Evolutionary conservation across 805 yeast species (phyloP), one percentile per base, ranked within the genome.

Genomic region (Sugiyamaella floridensis): DNA sequence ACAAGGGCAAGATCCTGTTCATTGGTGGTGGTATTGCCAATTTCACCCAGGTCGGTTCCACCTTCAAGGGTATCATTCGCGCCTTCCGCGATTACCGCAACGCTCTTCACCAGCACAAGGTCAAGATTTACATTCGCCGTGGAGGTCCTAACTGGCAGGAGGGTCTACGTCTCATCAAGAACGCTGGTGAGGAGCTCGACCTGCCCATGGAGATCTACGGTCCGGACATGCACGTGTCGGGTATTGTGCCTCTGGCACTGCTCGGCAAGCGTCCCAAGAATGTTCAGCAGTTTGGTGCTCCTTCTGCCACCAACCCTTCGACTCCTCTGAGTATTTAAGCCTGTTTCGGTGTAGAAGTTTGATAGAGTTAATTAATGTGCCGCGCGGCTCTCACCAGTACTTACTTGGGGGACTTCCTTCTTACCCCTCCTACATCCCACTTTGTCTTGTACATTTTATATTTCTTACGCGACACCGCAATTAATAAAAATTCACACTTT

Each of bases 111-210:
- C 55, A 53, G 43, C 77, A 73, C 65, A 66, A 69, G 61, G 77
- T 74, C 44, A 58, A 63, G 48, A 71, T 73, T 58, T 73, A 62
- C 58, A 73, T 74, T 48, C 73, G 77, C 52, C 71, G 77, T 37
- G 77, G 77, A 44, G 77, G 77, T 40, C 77, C 77, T 49, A 73
- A 72, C 68, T 73, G 77, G 76, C 77, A 73, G 61, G 77, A 73
- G 61, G 77, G 77, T 55, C 67, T 73, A 52, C 70, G 76, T 34
- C 68, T 73, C 49, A 67, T 73, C 65, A 71, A 67, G 64, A 62
- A 65, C 48, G 73, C 74, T 45, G 75, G 76, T 46, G 73, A 74
- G 61, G 77, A 73, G 59, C 68, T 74, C 16, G 71, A 69, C 42
- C 60, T 73, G 55, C 74, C 74, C 40, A 73, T 73, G 77, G 76